Evolutionary conservation across 352 stramenopile genomes (phyloP), one percentile per base, ranked within the genome.

Genomic region (Elongisporangium undulatum): DNA sequence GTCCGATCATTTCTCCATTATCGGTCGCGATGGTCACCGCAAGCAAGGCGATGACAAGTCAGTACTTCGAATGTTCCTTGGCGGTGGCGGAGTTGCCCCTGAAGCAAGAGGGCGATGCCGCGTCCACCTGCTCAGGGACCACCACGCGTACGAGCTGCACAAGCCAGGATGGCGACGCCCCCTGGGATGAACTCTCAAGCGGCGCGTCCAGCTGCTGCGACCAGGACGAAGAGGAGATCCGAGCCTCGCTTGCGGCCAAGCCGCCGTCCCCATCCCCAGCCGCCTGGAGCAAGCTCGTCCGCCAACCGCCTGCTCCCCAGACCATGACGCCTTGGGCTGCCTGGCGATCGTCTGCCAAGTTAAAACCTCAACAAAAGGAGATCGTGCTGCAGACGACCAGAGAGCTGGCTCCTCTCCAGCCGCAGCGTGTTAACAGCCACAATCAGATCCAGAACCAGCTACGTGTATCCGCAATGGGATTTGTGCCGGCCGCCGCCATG

Each of bases 181-280:
- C 68, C 51, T 86, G 74, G 74, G 76, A 84, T 48, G 73, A 78
- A 24, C 62, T 78, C 45, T 79, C 69, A 34, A 76, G 56, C 5
- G 54, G 53, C 10, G 61, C 64, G 34, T 78, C 72, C 20, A 76
- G 66, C 51, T 72, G 66, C 55, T 78, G 74, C 60, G 56, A 68
- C 58, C 71, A 82, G 49, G 66, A 41, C 29, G 71, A 68, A 53
- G 73, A 66, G 41, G 60, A 72, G 22, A 45, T 45, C 34, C 34
- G 34, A 45, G 12, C 12, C 34, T 45, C 34, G 34, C 34, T 45
- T 45, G 10, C 2, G 34, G 34, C 34, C 34, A 45, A 45, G 34
- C 26, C 26, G 2, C 6, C 26, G 9, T 38, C 26, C 26, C 26
- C 26, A 38, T 38, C 26, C 6, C 26, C 26, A 13, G 26, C 26